phyloP scores from a whole-genome alignment of 2,329 filamentous ascomycete species.

The Colletotrichum aenigma region DNA sequence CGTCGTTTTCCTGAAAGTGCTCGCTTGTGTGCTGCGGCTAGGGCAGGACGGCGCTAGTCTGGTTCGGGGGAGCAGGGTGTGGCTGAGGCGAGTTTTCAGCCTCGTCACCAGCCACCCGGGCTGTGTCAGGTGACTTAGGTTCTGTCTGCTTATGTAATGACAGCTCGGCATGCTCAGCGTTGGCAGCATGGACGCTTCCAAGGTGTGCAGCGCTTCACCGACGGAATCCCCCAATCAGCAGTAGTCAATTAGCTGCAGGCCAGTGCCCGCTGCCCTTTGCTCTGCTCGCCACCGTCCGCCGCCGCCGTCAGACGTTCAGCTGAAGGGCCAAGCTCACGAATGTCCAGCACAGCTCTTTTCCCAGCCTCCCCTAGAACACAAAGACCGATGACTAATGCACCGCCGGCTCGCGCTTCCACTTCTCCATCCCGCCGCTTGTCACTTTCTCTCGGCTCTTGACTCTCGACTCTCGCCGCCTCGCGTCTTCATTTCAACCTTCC shows the following conservation, averaged over 20 bases:
- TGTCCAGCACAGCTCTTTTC: background rate
- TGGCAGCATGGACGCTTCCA: background rate
- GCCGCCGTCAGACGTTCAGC: background rate
- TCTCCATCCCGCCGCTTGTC: background rate
- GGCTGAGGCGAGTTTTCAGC: constrained; percentile 6
- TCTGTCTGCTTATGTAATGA: background rate
- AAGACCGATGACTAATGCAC: background rate
- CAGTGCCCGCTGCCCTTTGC: background rate
- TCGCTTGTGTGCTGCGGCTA: constrained; percentile 21
- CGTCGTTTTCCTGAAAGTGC: constrained; percentile 19
- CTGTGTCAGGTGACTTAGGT: constrained; percentile 5
- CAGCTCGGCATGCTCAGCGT: background rate
- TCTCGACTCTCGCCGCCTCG: background rate
- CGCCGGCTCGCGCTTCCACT: background rate
- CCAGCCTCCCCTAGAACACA: background rate
- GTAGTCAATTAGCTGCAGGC: background rate
- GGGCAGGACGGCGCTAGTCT: constrained; percentile 12
- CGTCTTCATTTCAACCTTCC: background rate
- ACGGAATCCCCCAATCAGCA: background rate
- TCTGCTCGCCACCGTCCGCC: background rate
- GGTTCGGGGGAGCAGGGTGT: background rate
- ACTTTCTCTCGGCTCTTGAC: background rate
- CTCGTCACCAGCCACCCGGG: background rate
- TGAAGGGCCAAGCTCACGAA: background rate
- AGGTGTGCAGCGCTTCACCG: background rate